phyloP scores from a whole-genome alignment of 805 yeast species.

The Metschnikowia bowlesiae region DNA sequence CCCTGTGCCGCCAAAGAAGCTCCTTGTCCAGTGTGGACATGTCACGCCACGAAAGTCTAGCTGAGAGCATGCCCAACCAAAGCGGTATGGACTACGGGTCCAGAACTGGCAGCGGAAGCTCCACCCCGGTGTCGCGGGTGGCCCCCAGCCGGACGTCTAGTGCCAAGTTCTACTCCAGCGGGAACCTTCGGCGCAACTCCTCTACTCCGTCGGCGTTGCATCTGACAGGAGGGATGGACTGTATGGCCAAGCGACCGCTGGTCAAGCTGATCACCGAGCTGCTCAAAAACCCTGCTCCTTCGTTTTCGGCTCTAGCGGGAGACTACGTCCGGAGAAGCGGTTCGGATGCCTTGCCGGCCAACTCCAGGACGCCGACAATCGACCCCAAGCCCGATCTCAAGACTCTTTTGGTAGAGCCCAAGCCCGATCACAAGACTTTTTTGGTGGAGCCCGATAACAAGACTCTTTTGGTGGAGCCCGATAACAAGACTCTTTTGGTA shows the following conservation, averaged over 20 bases:
- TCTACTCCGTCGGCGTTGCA: constrained; percentile 6
- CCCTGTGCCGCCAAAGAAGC: constrained; percentile 9
- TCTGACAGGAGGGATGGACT: not conserved
- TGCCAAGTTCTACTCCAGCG: constrained; percentile 1
- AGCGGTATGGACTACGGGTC: not conserved
- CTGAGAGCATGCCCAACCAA: not conserved
- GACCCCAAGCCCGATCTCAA: not conserved
- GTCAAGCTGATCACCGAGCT: not conserved
- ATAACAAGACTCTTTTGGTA: not conserved
- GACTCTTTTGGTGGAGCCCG: not conserved
- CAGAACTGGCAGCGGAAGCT: not conserved
- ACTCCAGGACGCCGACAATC: not conserved
- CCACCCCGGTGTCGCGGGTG: not conserved
- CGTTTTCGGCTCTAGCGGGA: not conserved
- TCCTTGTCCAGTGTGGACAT: not conserved
- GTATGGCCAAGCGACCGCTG: not conserved
- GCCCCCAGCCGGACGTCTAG: constrained; percentile 1
- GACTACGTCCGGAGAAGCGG: not conserved
- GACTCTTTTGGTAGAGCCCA: not conserved
- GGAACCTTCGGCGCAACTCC: constrained; percentile 3
- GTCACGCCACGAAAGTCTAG: not conserved
- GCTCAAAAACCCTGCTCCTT: not conserved
- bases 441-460: too few species aligned
- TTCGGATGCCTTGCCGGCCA: not conserved
- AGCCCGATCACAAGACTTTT: not conserved